Base-by-base conservation (phyloP, 306 rosid species). In the Cotoneaster glaucophyllus region DNA sequence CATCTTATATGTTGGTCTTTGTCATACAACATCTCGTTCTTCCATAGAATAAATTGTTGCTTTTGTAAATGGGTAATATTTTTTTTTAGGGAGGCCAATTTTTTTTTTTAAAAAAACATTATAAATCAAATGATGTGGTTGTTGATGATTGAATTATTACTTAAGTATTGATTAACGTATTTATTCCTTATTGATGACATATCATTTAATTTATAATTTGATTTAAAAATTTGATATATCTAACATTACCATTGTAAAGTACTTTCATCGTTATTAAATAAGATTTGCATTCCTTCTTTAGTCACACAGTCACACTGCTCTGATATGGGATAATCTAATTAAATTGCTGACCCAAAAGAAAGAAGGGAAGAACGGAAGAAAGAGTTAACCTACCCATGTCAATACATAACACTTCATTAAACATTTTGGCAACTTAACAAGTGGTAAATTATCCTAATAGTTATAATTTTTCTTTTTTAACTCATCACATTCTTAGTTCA, bases 401-500 rank as follows among this genome's bases (percentile, higher is more conserved):
- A 15, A 48, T 48, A 15, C 21, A 48, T 48, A 48, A 48, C 44
- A 39, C 44, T 8, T 39, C 11, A 39, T 39, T 9, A 1, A 39
- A 41, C 54, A 48, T 48, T 48, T 48, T 0, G 1, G 8, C 54
- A 48, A 15, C 0, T 48, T 48, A 48, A 18, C 7, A 48, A 48
- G 21, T 15, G 8, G 21, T 48, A 21, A 2, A 48, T 48, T 48
- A 4, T 15, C 7, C 1, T 48, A 6, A 14, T 48, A 45, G 53
- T 45, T 45, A 45, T 4, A 14, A 45, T 45, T 15, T 45, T 45
- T 5, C 2, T 4, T 45, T 45, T 45, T 45, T 17, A 48, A 48
- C 19, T 6, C 19, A 4, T 0, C 1, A 2, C 6, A 0, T 15
- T 48, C 17, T 48, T 48, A 0, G 6, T 48, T 48, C 3, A 48